Evolutionary conservation across 441 rosid species (phyloP), one percentile per base, ranked within the genome.

Genomic region (Isatis lusitanica): DNA sequence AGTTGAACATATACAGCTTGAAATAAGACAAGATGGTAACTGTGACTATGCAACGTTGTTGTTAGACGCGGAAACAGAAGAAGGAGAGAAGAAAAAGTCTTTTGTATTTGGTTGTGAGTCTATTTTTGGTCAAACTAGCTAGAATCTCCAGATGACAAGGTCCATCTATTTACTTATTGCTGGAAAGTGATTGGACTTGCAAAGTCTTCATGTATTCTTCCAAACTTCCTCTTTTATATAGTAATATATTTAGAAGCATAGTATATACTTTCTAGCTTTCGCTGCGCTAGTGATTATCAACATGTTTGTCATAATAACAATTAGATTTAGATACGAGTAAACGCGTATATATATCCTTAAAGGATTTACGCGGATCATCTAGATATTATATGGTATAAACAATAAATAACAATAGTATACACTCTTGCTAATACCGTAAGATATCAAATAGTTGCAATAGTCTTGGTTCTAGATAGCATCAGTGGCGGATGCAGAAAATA

Each of bases 81-180:
- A 13, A 52, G 13, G 28, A 12, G 4, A 24, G 36, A 12, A 66
- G 67, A 74, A 66, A 66, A 60, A 51, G 78, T 74, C 78, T 16
- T 11, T 10, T 15, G 78, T n/a, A 47, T 68, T 74, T 67, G 78
- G 68, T 67, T 74, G 67, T 60, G 11, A 17, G 68, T 74, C 48
- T 67, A 59, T 59, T 18, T 74, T 42, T 40, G 78, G 78, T 74
- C 73, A 40, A 74, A 74, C 68, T 74, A 6, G 38, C 68, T 74
- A 6, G 38, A 50, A 50, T 50, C 62, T 40, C 47, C 11, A 59
- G 42, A 51, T n/a, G 48, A 67, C 57, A 40, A 40, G 52, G 66
- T 66, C 56, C 47, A 57, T 47, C 44, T 57, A 4, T 56, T 36
- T 73, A 12, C 9, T 46, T 56, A 57, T 47, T 39, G 73, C 62